A percentile compares a stretch with the other conserved stretches of the same genome.
These are phyloP conservation scores for Irpex rosettiformis DNA, from an alignment of 1,284 basidiomycete species.

Conservation along the genomic window DNA sequence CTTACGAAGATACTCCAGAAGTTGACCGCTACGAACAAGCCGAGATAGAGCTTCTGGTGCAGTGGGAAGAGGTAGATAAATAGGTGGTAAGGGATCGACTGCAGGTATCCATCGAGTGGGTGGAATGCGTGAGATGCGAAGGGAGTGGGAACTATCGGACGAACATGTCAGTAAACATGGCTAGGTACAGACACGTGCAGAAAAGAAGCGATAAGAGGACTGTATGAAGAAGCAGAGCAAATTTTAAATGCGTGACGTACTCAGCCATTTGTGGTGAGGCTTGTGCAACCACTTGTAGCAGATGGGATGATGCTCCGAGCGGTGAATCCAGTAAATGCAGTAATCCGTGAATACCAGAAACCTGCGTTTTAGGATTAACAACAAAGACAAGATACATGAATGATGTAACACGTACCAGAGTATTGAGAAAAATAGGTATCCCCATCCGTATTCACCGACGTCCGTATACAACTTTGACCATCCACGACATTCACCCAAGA, in stretches of 20 bases:
- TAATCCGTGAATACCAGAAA: constrained; percentile 94
- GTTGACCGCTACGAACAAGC: constrained; percentile 86
- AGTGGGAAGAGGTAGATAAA: constrained; percentile 93
- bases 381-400: not conserved
- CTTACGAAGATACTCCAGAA: constrained; percentile 87
- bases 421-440: constrained; percentile 60
- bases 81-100: constrained; percentile 93
- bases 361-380: constrained; percentile 39
- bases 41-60: constrained; percentile 81
- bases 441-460: constrained; percentile 68
- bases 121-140: constrained; percentile 98
- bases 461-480: constrained; percentile 80
- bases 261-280: constrained; percentile 98
- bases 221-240: constrained; percentile 4
- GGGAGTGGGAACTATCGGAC: constrained; percentile 81
- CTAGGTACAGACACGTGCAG: constrained; percentile 7
- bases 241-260: constrained; percentile 42
- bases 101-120: constrained; percentile 90
- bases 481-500: constrained; percentile 89
- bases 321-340: constrained; percentile 92
- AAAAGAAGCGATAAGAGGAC: constrained; percentile 5
- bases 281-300: constrained; percentile 94
- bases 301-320: constrained; percentile 83
- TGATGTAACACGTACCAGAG: constrained; percentile 47
- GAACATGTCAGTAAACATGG: not conserved